Percentiles rank a stretch among this genome's conserved stretches.
Evolutionary conservation across 2,329 filamentous ascomycete species (phyloP).

Genomic region (Claviceps maximensis): DNA sequence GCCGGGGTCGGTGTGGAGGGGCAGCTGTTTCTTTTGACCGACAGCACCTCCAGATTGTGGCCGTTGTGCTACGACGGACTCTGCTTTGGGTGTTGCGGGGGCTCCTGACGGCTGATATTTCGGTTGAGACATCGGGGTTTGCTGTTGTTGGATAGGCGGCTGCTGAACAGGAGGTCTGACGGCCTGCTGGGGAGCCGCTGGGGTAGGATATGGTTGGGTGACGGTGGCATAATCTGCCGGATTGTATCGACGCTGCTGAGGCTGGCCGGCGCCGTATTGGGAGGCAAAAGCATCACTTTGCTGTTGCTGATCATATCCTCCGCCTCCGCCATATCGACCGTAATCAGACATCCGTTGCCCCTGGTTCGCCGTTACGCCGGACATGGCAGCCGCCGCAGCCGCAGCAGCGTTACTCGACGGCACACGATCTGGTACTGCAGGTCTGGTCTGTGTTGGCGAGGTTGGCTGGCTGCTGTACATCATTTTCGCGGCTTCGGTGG

Average conservation of each 20-base stretch:
- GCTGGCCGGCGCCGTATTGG: slow-evolving; percentile 18
- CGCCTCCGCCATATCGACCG: slow-evolving; percentile 16
- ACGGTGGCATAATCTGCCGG: slow-evolving; percentile 62
- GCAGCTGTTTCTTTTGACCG: slow-evolving; percentile 44
- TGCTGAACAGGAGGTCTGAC: slow-evolving; percentile 18
- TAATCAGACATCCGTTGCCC: slow-evolving; percentile 23
- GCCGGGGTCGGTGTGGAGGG: slow-evolving; percentile 57
- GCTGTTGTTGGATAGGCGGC: slow-evolving; percentile 16
- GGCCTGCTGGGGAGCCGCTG: slow-evolving; percentile 14
- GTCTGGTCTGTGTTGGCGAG: slow-evolving; percentile 37
- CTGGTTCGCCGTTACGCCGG: slow-evolving; percentile 25
- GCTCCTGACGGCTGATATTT: slow-evolving; percentile 21
- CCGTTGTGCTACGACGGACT: slow-evolving; percentile 19
- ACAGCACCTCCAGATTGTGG: slow-evolving; percentile 17
- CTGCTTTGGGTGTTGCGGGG: slow-evolving; percentile 23
- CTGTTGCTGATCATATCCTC: slow-evolving; percentile 20
- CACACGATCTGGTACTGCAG: slow-evolving; percentile 36
- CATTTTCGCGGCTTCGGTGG: slow-evolving; percentile 49
- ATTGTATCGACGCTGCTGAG: slow-evolving; percentile 53
- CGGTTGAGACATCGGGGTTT: slow-evolving; percentile 20
- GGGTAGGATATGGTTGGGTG: slow-evolving; percentile 29
- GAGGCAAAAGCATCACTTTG: slow-evolving; percentile 24
- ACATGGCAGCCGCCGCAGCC: slow-evolving; percentile 47
- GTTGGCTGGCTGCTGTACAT: slow-evolving; percentile 45
- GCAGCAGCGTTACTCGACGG: slow-evolving; percentile 43